Conservation (phyloP, 176 grass and related monocot genomes). For the Ananas comosus region DNA sequence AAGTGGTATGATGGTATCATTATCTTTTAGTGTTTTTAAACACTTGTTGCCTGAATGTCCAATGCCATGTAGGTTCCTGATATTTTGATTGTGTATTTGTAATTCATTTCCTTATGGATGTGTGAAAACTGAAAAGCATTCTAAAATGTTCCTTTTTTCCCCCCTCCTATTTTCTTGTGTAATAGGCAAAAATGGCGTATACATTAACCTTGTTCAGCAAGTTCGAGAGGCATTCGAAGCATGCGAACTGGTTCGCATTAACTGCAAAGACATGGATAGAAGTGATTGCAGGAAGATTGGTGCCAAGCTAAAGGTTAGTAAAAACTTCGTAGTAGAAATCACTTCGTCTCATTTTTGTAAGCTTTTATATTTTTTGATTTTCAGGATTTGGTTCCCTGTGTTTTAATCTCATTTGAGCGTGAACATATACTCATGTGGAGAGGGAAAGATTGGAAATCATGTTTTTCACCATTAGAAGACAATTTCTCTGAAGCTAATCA, state of each 20-base stretch:
- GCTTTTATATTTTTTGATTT: constrained; percentile 27
- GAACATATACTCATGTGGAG: constrained; percentile 97
- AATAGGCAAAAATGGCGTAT: constrained; percentile 92
- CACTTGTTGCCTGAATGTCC: background rate
- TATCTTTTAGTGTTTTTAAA: constrained; percentile 5
- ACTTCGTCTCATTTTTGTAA: constrained; percentile 25
- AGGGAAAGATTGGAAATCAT: constrained; percentile 65
- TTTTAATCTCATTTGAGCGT: constrained; percentile 75
- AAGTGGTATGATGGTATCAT: background rate
- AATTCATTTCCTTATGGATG: no score
- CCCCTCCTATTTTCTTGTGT: constrained; percentile 3
- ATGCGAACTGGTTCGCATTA: constrained; percentile 77
- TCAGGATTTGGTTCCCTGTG: constrained; percentile 83
- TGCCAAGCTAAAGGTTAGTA: constrained; percentile 72
- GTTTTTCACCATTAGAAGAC: constrained; percentile 36
- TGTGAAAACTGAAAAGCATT: no score
- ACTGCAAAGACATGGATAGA: constrained; percentile 70
- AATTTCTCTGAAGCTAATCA: constrained; percentile 15
- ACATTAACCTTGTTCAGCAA: constrained; percentile 58
- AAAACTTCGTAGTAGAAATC: constrained; percentile 8
- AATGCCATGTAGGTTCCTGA: no score
- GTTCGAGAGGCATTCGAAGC: constrained; percentile 88
- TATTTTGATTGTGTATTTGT: no score
- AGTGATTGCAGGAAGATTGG: constrained; percentile 90
- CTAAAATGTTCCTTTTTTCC: background rate